Base-by-base conservation (phyloP, 192 early-diverging fungal species). In the Gorgonomyces haynaldii region DNA sequence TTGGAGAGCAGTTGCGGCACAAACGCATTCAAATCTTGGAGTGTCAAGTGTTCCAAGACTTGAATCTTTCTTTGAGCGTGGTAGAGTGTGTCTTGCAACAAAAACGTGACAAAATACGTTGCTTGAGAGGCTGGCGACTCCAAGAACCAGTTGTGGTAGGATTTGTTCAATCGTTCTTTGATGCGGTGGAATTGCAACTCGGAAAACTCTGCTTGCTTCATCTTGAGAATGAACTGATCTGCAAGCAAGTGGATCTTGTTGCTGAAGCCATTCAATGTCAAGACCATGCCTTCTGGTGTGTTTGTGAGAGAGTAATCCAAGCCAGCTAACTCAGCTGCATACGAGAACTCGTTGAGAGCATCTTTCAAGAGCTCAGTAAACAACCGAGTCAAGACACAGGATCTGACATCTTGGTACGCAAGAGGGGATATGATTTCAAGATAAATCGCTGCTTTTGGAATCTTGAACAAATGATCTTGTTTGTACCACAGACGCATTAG, bases 251-350 rank as follows among this genome's bases (percentile, higher is more conserved):
- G 54, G 0, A 92, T 64, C 58, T 93, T 94, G 65, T 94, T 88
- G 49, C 86, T 91, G 60, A 87, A 97, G 15, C 93, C 93, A 26
- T 66, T 67, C 9, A 91, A 53, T 10, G 66, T 66, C 37, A 97
- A 60, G 50, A 69, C 45, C 38, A 89, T 66, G n/a, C 79, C 83
- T 38, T 90, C 82, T 13, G 78, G 60, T 29, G 67, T 71, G 49
- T 78, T 77, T 42, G 81, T 72, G 48, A 91, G 65, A 25, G 70
- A 72, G 42, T 86, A 95, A 46, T 65, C 70, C 30, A 96, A 57
- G 3, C 89, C 95, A 3, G 91, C 89, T 1, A 89, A 73, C 54
- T 84, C 79, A 8, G 92, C 95, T 53, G 88, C 85, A 58, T 98
- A 96, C 0, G 86, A 77, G 49, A 82, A 80, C 51, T 94, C 87